phyloP scores from a whole-genome alignment of 306 rosid genomes.

The Lotus japonicus region DNA sequence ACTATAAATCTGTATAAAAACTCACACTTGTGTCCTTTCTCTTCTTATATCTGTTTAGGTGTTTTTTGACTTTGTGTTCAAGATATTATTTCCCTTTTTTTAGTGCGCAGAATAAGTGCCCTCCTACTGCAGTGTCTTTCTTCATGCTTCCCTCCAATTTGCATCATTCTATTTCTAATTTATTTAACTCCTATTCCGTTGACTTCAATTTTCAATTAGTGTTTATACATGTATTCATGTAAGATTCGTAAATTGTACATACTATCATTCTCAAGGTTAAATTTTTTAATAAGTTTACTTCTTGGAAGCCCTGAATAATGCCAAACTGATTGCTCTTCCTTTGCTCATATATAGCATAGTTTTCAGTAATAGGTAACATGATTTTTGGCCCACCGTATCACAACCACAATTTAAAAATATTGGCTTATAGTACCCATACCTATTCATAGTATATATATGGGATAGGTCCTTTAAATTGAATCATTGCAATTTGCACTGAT shows the following conservation, averaged over 20 bases:
- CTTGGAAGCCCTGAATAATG: not conserved
- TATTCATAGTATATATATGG: not conserved
- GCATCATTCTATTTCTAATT: not conserved
- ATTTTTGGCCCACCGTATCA: no score
- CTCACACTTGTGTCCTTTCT: no score
- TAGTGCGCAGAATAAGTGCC: not conserved
- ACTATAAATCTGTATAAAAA: no score
- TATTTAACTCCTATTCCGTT: not conserved
- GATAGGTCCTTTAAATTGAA: not conserved
- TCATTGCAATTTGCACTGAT: not conserved
- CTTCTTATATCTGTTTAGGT: no score
- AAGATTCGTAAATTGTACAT: not conserved
- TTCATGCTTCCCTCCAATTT: not conserved
- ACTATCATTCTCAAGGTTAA: no score
- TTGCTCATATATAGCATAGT: no score
- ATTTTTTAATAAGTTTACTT: not conserved
- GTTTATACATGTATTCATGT: not conserved
- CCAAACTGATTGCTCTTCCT: not conserved
- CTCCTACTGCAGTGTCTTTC: not conserved
- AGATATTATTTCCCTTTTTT: no score
- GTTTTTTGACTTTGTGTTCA: no score
- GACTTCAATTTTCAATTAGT: not conserved
- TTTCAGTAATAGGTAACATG: no score
- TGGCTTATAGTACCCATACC: not conserved
- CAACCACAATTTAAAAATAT: no score